Evolutionary conservation across 2,329 filamentous ascomycete genomes (phyloP).

Genomic region (Apiospora hydei): DNA sequence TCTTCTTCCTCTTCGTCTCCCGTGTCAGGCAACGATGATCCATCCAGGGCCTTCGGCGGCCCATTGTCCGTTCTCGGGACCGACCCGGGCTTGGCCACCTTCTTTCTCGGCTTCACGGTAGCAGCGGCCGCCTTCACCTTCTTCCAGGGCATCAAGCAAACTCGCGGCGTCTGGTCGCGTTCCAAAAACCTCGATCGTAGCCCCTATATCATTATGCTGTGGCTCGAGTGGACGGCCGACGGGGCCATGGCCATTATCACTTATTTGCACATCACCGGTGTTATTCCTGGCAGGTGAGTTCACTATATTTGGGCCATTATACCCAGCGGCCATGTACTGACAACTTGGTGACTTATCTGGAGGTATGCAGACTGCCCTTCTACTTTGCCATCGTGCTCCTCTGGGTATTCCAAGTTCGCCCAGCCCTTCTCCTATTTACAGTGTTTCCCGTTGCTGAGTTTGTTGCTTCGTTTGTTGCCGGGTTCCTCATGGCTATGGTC

Average conservation of each 20-base stretch:
- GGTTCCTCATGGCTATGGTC: background rate
- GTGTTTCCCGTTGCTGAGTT: background rate
- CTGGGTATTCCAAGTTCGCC: constrained; percentile 8
- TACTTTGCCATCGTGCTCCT: constrained; percentile 16
- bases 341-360: background rate
- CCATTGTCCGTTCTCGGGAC: background rate
- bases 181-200: constrained; percentile 4
- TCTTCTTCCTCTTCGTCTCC: background rate
- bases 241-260: constrained; percentile 3
- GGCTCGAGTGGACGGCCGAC: background rate
- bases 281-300: constrained; percentile 1
- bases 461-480: background rate
- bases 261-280: constrained; percentile 1
- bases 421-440: background rate
- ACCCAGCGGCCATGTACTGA: background rate
- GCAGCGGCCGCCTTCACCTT: constrained; percentile 8
- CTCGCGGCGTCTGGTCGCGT: background rate
- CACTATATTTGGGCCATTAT: background rate
- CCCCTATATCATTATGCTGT: constrained; percentile 11
- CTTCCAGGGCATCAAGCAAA: constrained; percentile 3
- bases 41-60: background rate
- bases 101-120: background rate
- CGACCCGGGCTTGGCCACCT: background rate
- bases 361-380: constrained; percentile 3
- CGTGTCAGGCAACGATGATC: background rate